Evolutionary conservation across 2,329 filamentous ascomycete species (phyloP).

Genomic region (Camptophora hylomeconis): DNA sequence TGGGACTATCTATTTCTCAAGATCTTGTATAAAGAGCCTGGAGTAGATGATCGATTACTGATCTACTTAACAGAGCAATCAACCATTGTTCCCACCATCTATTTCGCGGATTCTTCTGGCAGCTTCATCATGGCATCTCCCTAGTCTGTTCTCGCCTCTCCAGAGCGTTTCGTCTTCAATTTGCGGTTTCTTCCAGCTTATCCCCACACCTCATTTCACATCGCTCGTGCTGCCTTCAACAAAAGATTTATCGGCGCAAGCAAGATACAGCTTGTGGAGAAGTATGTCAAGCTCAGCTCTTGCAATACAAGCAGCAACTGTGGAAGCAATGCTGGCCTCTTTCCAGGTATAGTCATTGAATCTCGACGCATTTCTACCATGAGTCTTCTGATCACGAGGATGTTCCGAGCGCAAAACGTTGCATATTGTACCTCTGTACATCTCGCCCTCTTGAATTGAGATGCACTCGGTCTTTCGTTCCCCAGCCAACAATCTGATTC

Average conservation of each 20-base stretch:
- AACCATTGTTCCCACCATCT: no score
- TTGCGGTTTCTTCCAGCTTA: constrained; percentile 6
- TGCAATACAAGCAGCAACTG: constrained; percentile 6
- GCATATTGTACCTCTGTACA: no score
- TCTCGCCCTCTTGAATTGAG: no score
- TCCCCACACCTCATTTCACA: constrained; percentile 9
- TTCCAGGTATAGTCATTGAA: constrained; percentile 7
- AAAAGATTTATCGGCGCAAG: not conserved
- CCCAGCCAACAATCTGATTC: no score
- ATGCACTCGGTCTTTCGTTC: no score
- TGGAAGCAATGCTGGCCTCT: constrained; percentile 2
- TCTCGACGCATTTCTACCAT: constrained; percentile 4
- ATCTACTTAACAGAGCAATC: no score
- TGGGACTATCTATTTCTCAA: no score
- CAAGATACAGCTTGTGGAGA: constrained; percentile 4
- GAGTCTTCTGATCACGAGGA: constrained; percentile 5
- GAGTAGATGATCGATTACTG: no score
- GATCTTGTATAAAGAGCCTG: no score
- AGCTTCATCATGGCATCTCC: constrained; percentile 9
- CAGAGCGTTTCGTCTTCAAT: constrained; percentile 7
- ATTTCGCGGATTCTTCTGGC: constrained; percentile 1
- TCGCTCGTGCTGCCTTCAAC: constrained; percentile 9
- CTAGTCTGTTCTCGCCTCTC: constrained; percentile 9
- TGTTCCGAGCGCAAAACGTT: constrained; percentile 1
- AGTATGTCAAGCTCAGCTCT: constrained; percentile 6